Conservation (phyloP, 345 rosid species). For the Eucalyptus melliodora region DNA sequence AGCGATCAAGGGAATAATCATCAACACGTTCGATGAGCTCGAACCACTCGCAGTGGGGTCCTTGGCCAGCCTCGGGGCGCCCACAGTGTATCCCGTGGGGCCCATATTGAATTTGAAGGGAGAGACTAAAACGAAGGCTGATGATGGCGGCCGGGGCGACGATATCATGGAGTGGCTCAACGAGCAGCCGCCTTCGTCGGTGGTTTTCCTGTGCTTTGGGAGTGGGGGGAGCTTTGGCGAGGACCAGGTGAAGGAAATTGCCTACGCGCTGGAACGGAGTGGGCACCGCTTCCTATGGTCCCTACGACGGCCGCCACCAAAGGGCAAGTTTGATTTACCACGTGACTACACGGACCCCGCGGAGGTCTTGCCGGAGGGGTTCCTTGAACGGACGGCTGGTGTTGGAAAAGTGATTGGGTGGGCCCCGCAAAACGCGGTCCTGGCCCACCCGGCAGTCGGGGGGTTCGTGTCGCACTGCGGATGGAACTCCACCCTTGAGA, state of each 20-base stretch:
- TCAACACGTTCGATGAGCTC: slow-evolving; percentile 34
- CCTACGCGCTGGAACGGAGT: neutral
- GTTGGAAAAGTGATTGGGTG: slow-evolving; percentile 22
- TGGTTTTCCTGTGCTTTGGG: slow-evolving; percentile 64
- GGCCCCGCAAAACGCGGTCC: slow-evolving; percentile 19
- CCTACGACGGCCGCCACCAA: neutral
- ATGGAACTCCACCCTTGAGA: slow-evolving; percentile 47
- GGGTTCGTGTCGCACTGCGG: slow-evolving; percentile 67
- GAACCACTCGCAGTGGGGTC: slow-evolving; percentile 17
- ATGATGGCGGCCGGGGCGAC: neutral
- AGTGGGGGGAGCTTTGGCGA: slow-evolving; percentile 38
- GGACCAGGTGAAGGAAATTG: slow-evolving; percentile 17
- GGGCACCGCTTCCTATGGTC: slow-evolving; percentile 9
- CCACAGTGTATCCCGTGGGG: slow-evolving; percentile 32
- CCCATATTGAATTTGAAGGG: slow-evolving; percentile 26
- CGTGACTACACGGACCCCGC: neutral
- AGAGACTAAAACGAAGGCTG: neutral
- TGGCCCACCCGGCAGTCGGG: slow-evolving; percentile 5
- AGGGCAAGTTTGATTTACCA: neutral
- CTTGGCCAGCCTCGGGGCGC: neutral
- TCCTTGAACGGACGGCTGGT: slow-evolving; percentile 14
- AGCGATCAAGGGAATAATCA: slow-evolving; percentile 24
- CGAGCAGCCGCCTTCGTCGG: slow-evolving; percentile 30
- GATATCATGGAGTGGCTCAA: slow-evolving; percentile 32
- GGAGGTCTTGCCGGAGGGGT: slow-evolving; percentile 32